These are phyloP conservation scores for Tetrapisispora namnaoensis DNA, from an alignment of 805 yeast species.

Conservation along the genomic window DNA sequence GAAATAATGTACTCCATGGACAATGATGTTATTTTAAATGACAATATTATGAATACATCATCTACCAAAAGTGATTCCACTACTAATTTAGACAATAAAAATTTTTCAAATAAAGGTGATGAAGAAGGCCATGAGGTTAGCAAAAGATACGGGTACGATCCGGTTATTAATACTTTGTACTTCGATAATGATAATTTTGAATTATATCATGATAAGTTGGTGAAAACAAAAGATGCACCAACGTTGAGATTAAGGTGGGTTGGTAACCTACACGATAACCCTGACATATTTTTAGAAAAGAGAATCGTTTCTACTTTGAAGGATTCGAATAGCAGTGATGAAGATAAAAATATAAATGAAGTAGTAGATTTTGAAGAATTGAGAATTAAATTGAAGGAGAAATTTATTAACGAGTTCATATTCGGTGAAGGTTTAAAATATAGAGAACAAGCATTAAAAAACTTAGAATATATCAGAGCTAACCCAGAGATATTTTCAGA, in stretches of 20 bases:
- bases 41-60: conserved; percentile 18
- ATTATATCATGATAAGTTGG: conserved; percentile 73
- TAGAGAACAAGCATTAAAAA: conserved; percentile 45
- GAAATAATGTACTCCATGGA: conserved; percentile 22
- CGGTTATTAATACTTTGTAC: conserved; percentile 76
- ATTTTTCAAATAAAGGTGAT: conserved; percentile 21
- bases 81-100: conserved; percentile 9
- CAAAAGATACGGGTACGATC: conserved; percentile 45
- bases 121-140: conserved; percentile 32
- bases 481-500: conserved; percentile 42
- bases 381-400: conserved; percentile 65
- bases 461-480: conserved; percentile 54
- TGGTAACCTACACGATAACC: conserved; percentile 67
- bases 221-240: conserved; percentile 57
- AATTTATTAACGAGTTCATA: conserved; percentile 67
- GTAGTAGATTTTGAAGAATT: conserved; percentile 48
- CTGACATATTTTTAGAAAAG: conserved; percentile 74
- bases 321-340: conserved; percentile 12
- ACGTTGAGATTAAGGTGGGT: conserved; percentile 86
- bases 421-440: conserved; percentile 37
- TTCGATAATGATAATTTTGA: conserved; percentile 80
- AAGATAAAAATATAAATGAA: conserved; percentile 25
- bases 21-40: conserved; percentile 15
- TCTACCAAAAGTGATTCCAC: conserved; percentile 30
- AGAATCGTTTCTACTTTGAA: conserved; percentile 48